Percentiles rank a stretch among this genome's conserved stretches.
Evolutionary conservation across 192 early-diverging fungal genomes (phyloP).

Genomic region (Neocallimastix lanati): DNA sequence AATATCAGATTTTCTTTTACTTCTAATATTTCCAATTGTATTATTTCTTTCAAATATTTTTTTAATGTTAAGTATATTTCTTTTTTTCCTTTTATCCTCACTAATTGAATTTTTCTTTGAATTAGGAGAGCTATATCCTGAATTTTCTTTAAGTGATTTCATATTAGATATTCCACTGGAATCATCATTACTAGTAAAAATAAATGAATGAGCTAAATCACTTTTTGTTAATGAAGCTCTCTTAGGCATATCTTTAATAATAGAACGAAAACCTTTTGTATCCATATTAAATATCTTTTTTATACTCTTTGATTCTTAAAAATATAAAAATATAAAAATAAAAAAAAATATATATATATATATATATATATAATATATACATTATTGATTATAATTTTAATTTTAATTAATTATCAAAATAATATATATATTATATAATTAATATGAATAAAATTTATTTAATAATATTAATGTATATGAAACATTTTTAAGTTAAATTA

Average conservation of each 20-base stretch:
- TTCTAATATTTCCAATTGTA: background rate
- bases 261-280: background rate
- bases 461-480: too few relatives aligned
- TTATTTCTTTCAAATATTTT: background rate
- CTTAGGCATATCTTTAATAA: background rate
- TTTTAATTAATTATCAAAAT: too few relatives aligned
- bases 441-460: too few relatives aligned
- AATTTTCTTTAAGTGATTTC: background rate
- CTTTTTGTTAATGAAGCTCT: background rate
- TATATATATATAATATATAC: too few relatives aligned
- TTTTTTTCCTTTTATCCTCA: background rate
- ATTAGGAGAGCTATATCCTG: background rate
- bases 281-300: background rate
- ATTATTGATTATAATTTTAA: too few relatives aligned
- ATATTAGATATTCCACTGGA: background rate
- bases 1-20: background rate
- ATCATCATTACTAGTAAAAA: background rate
- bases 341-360: too few relatives aligned
- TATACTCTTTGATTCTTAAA: background rate
- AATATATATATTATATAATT: too few relatives aligned
- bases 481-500: too few relatives aligned
- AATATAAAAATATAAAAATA: too few relatives aligned
- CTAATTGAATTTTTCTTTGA: background rate
- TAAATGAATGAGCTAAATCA: background rate
- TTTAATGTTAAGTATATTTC: background rate